These are phyloP conservation scores for Ophiostoma novo-ulmi DNA, from an alignment of 2,329 filamentous ascomycete species.

Conservation along the genomic window DNA sequence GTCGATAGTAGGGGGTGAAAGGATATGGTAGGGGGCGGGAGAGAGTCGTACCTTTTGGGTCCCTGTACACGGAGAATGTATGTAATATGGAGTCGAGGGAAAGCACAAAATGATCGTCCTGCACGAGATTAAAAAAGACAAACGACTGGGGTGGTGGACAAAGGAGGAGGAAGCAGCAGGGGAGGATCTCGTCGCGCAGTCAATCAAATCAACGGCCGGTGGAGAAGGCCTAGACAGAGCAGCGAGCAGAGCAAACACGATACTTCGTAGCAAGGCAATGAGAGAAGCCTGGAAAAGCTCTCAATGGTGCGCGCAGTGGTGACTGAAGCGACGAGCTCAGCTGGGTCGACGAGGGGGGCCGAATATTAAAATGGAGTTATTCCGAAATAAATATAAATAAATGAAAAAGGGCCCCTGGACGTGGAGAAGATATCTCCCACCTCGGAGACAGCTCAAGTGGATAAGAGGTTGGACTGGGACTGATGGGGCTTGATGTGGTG, in stretches of 20 bases:
- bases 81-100: conserved; percentile 16
- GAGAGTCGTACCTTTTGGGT: conserved; percentile 4
- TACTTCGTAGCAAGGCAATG: not conserved
- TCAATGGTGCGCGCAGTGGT: not conserved
- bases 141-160: conserved; percentile 9
- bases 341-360: not conserved
- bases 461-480: not conserved
- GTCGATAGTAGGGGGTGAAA: not conserved
- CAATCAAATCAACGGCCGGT: conserved; percentile 14
- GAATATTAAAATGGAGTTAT: not conserved
- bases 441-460: conserved; percentile 7
- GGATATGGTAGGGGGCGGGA: conserved; percentile 4
- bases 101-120: conserved; percentile 14
- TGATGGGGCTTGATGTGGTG: not conserved
- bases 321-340: not conserved
- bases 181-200: not conserved
- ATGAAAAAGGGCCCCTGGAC: not conserved
- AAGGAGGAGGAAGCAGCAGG: not conserved
- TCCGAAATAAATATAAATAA: not conserved
- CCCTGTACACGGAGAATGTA: not conserved
- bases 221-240: conserved; percentile 2
- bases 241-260: not conserved
- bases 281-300: not conserved
- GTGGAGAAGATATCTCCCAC: conserved; percentile 15
- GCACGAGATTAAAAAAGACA: conserved; percentile 12